Base-by-base conservation (phyloP, 1,284 basidiomycete genomes). In the Cryptococcus hybrid region DNA sequence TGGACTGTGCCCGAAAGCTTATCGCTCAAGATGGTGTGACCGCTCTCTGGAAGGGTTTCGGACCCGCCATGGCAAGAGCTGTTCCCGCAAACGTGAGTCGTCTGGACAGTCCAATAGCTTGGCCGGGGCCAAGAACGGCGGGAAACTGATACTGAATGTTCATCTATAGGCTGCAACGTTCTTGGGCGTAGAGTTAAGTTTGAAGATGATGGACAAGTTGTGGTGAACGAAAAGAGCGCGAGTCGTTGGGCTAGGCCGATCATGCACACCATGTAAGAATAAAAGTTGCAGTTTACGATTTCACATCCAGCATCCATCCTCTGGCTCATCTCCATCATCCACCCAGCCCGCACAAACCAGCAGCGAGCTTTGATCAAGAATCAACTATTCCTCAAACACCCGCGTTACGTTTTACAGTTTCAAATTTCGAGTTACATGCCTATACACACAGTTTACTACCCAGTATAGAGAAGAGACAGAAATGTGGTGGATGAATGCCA, bases 31-130 rank as follows among this genome's bases (percentile, higher is more conserved):
- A 98, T 77, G 96, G 96, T 50, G 81, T 90, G 30, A 82, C 81
- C 43, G 94, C 95, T 5, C 82, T 99, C 37, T 99, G 94, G 90
- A 97, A 90, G 80, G 96, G 95, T 34, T 92, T 98, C 73, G 94
- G 91, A 53, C 96, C 96, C 30, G 95, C 95, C 15, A 98, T 98
- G 92, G 88, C 86, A 52, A 81, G 92, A 71, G 92, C 80, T 30
- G 79, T 81, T 71, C 80, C 82, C 39, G 83, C 83, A 51, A 84
- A 84, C 88, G 82, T 75, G 65, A 72, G 73, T 71, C 2, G 1
- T 30, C 30, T 37, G 12, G 13, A 39, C 34, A 38, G 15, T 24
- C 11, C 12, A 24, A 18, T 7, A 12, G 36, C 5, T 51, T 9
- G 11, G n/a, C 13, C 3, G 44, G 49, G 34, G 37, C 45, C 39